phyloP scores from a whole-genome alignment of 176 grass and related monocot species.

The Rhynchospora tenuis region DNA sequence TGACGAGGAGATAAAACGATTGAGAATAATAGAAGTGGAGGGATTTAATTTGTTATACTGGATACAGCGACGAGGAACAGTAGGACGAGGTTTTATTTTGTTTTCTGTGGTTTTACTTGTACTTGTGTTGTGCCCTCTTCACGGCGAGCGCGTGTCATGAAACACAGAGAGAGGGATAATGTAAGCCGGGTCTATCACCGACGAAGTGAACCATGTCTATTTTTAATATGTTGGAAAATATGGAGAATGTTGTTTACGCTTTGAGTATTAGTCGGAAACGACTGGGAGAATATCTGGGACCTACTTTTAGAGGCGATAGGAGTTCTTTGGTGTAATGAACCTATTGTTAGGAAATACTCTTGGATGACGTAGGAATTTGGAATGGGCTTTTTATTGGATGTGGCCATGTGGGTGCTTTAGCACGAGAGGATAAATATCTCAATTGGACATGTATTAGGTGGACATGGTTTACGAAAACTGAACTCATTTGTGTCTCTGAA shows the following conservation, averaged over 20 bases:
- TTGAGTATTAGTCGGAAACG: background rate
- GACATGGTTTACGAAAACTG: background rate
- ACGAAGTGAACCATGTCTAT: background rate
- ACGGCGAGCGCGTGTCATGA: background rate
- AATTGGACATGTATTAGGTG: background rate
- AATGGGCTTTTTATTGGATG: background rate
- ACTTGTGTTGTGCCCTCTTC: background rate
- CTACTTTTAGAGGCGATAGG: background rate
- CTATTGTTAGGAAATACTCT: background rate
- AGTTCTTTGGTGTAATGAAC: background rate
- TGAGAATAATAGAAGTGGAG: background rate
- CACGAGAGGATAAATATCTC: background rate
- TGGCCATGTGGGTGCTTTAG: background rate
- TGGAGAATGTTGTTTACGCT: background rate
- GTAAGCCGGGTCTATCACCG: background rate
- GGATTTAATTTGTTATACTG: background rate
- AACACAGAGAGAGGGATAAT: background rate
- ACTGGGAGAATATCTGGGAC: background rate
- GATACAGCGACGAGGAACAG: background rate
- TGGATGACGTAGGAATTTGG: background rate
- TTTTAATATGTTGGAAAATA: background rate
- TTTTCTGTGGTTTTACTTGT: slow-evolving; percentile 13
- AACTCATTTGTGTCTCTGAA: background rate
- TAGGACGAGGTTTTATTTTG: background rate
- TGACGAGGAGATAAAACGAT: background rate